Evolutionary conservation across 129 eudicot species (phyloP).

Genomic region (Flaveria linearis): DNA sequence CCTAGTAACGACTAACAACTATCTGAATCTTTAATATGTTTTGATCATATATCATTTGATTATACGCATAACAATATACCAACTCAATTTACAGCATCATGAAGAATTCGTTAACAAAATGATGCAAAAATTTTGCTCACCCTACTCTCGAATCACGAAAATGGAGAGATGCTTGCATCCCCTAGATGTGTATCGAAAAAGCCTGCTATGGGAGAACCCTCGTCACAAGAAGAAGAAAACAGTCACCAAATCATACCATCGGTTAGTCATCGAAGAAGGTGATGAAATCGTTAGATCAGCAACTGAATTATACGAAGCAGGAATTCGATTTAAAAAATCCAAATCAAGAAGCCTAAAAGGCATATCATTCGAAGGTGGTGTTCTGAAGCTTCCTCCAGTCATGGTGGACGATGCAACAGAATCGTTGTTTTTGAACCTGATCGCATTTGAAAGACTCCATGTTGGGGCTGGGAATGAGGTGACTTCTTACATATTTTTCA

Average conservation of each 20-base stretch:
- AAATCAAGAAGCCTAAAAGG: conserved; percentile 54
- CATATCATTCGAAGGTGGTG: conserved; percentile 51
- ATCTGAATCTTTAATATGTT: neutral
- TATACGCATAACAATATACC: neutral
- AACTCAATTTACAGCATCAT: conserved; percentile 36
- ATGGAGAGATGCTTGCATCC: conserved; percentile 49
- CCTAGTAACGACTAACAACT: too few species aligned
- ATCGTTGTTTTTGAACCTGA: conserved; percentile 56
- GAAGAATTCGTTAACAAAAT: conserved; percentile 41
- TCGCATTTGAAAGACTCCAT: conserved; percentile 75
- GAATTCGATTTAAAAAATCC: conserved; percentile 50
- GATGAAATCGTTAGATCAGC: conserved; percentile 60
- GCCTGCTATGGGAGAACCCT: conserved; percentile 53
- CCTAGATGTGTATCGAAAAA: conserved; percentile 52
- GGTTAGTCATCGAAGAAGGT: conserved; percentile 27
- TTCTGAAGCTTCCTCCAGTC: conserved; percentile 57
- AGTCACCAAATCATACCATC: conserved; percentile 21
- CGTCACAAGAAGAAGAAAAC: conserved; percentile 32
- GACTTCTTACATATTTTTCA: conserved; percentile 58
- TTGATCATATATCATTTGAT: neutral
- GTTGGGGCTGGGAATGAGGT: conserved; percentile 70
- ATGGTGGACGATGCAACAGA: conserved; percentile 61
- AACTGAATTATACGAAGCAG: conserved; percentile 65
- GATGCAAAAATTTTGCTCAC: conserved; percentile 49
- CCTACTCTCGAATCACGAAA: conserved; percentile 31